Percentiles rank a stretch among this genome's conserved stretches.
Evolutionary conservation across 2,329 filamentous ascomycete genomes (phyloP).

Genomic region (Microsporum ferrugineum): DNA sequence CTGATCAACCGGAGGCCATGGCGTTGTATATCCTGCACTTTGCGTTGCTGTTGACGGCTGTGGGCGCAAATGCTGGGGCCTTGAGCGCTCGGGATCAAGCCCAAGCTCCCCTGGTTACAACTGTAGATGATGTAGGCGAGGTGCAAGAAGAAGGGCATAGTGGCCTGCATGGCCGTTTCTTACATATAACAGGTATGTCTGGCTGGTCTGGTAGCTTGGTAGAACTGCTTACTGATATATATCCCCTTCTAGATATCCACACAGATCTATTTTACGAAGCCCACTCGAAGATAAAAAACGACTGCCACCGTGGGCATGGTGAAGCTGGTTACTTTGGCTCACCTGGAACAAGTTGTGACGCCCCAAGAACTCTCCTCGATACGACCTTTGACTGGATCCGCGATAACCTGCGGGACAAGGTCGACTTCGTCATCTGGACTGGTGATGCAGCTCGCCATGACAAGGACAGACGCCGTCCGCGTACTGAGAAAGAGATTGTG

Average conservation of each 20-base stretch:
- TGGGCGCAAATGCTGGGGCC: not conserved
- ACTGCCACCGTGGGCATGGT: slow-evolving; percentile 71
- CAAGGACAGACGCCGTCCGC: slow-evolving; percentile 69
- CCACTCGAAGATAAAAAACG: slow-evolving; percentile 59
- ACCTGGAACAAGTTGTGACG: slow-evolving; percentile 79
- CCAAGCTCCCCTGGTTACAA: slow-evolving; percentile 4
- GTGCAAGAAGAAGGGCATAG: not conserved
- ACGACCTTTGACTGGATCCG: slow-evolving; percentile 84
- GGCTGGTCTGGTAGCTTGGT: not conserved
- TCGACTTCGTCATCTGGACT: slow-evolving; percentile 91
- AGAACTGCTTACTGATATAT: slow-evolving; percentile 9
- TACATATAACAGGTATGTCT: slow-evolving; percentile 69
- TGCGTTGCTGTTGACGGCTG: not conserved
- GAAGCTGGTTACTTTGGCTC: slow-evolving; percentile 71
- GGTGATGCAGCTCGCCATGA: slow-evolving; percentile 85
- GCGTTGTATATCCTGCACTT: not conserved
- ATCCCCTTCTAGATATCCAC: slow-evolving; percentile 61
- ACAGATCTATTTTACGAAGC: slow-evolving; percentile 78
- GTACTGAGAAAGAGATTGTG: slow-evolving; percentile 64
- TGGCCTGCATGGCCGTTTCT: slow-evolving; percentile 57
- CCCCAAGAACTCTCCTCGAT: slow-evolving; percentile 67
- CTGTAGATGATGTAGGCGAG: not conserved
- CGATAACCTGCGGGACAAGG: slow-evolving; percentile 59
- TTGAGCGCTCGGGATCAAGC: not conserved
- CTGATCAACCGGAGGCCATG: not conserved